phyloP scores from a whole-genome alignment of 2,329 filamentous ascomycete genomes.

The Alternaria tenuissima region DNA sequence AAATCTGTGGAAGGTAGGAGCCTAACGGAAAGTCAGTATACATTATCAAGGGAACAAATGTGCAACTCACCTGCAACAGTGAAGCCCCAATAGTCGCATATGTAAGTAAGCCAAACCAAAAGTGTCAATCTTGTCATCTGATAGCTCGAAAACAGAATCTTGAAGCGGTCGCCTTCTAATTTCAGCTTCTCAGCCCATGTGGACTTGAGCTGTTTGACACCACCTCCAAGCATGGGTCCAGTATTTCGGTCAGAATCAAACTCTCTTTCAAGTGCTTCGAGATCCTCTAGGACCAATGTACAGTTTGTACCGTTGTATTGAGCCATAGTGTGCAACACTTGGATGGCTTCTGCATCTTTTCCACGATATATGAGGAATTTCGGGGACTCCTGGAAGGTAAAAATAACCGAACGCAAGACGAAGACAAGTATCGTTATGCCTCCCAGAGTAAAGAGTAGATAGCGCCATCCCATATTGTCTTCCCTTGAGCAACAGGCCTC shows the following conservation, averaged over 20 bases:
- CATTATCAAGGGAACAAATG: neutral
- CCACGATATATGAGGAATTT: constrained; percentile 66
- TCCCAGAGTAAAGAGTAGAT: constrained; percentile 54
- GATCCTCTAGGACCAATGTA: constrained; percentile 45
- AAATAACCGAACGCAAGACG: constrained; percentile 62
- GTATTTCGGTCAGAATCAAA: constrained; percentile 32
- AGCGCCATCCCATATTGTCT: constrained; percentile 57
- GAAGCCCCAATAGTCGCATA: constrained; percentile 61
- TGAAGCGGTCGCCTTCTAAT: constrained; percentile 55
- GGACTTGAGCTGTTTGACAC: constrained; percentile 39
- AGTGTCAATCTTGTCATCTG: constrained; percentile 57
- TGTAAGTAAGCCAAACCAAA: constrained; percentile 61
- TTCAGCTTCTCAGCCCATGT: constrained; percentile 48
- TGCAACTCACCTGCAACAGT: constrained; percentile 53
- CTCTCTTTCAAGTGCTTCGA: constrained; percentile 47
- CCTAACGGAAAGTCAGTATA: constrained; percentile 40
- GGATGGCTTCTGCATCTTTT: constrained; percentile 61
- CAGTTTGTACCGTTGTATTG: constrained; percentile 52
- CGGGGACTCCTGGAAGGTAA: constrained; percentile 66
- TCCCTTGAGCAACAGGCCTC: constrained; percentile 48
- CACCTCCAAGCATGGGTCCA: constrained; percentile 42
- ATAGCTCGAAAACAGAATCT: constrained; percentile 54
- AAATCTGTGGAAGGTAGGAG: constrained; percentile 59
- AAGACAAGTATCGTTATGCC: constrained; percentile 55
- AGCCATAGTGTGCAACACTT: constrained; percentile 55